A percentile compares a stretch with the other conserved stretches of the same genome.
Conservation (phyloP, 1,139 yeast genomes). For the Pichia sp. region DNA sequence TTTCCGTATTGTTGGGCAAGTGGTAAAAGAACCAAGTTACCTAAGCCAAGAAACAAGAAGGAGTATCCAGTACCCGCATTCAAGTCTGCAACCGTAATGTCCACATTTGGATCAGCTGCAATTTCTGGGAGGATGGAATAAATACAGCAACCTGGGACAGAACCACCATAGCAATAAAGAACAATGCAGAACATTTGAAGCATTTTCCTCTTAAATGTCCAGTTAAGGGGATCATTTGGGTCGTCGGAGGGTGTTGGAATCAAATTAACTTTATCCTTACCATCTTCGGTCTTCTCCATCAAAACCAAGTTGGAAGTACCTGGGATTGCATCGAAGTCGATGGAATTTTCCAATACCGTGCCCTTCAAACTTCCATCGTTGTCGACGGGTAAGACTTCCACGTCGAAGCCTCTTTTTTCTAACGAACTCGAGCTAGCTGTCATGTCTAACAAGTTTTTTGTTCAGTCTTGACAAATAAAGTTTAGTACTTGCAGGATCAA, state of each 20-base stretch:
- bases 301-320: conserved; percentile 62
- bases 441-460: not conserved
- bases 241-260: conserved; percentile 45
- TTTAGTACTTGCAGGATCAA: no score
- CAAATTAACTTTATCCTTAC: conserved; percentile 36
- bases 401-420: not conserved
- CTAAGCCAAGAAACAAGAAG: conserved; percentile 46
- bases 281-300: conserved; percentile 32
- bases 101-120: conserved; percentile 35
- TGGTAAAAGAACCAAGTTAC: conserved; percentile 48
- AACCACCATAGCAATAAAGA: conserved; percentile 42
- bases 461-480: not conserved
- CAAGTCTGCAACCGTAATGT: conserved; percentile 38
- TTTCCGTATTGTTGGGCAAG: conserved; percentile 51
- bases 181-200: conserved; percentile 37
- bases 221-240: conserved; percentile 47
- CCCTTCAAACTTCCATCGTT: not conserved
- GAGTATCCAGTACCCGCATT: conserved; percentile 51
- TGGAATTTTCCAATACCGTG: not conserved
- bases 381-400: not conserved
- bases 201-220: conserved; percentile 38
- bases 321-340: conserved; percentile 45
- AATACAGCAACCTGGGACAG: conserved; percentile 45
- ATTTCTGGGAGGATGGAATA: conserved; percentile 43
- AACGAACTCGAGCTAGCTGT: conserved; percentile 3